phyloP scores from a whole-genome alignment of 352 stramenopile genomes.

The Pythium graminicola region DNA sequence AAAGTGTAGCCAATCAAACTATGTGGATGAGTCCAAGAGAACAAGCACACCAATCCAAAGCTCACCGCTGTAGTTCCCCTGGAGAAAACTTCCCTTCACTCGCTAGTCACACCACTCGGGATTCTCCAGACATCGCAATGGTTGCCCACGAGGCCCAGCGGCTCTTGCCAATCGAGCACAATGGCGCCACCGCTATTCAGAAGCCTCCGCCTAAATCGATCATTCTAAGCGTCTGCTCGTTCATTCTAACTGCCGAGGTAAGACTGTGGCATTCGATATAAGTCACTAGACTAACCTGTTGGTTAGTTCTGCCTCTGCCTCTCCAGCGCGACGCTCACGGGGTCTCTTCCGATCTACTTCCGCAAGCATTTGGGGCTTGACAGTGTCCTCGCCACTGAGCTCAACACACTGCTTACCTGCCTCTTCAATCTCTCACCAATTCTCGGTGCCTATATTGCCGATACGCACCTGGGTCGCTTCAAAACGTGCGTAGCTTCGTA shows the following conservation, averaged over 20 bases:
- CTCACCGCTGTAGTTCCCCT: too few species aligned
- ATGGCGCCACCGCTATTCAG: not conserved
- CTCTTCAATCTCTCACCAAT: slow-evolving; percentile 82
- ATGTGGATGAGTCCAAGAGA: not conserved
- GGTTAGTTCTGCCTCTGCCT: slow-evolving; percentile 75
- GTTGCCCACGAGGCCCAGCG: slow-evolving; percentile 16
- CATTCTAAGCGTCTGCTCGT: slow-evolving; percentile 82
- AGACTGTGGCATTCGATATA: slow-evolving; percentile 13
- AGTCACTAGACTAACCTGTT: slow-evolving; percentile 18
- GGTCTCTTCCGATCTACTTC: slow-evolving; percentile 83
- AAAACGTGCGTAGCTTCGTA: slow-evolving; percentile 34
- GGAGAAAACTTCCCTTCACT: too few species aligned
- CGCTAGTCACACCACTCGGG: too few species aligned
- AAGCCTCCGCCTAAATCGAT: slow-evolving; percentile 45
- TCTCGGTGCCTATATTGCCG: slow-evolving; percentile 78
- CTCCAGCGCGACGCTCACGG: slow-evolving; percentile 76
- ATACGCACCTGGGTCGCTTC: slow-evolving; percentile 76
- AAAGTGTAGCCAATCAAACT: slow-evolving; percentile 19
- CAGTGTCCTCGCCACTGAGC: slow-evolving; percentile 71
- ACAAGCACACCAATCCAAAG: not conserved
- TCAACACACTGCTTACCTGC: slow-evolving; percentile 80
- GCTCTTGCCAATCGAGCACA: slow-evolving; percentile 11
- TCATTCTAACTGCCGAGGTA: slow-evolving; percentile 81
- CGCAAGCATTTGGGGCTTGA: slow-evolving; percentile 72
- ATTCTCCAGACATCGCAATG: not conserved